Base-by-base conservation (phyloP, 2,329 filamentous ascomycete genomes). In the Chaetomiaceae sp. region DNA sequence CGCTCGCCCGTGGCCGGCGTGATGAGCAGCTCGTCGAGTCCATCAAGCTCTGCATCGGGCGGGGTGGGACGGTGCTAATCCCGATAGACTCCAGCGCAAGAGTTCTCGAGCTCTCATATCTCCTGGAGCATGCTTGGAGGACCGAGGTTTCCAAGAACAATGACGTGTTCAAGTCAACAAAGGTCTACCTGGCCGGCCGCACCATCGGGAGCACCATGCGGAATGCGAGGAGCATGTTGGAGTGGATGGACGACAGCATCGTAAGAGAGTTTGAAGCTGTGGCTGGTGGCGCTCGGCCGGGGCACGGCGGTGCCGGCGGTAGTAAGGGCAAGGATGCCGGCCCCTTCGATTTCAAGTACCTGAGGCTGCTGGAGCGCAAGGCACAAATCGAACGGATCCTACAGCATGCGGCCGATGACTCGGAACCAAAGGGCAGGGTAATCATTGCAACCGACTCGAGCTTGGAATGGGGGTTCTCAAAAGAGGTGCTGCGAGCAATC, bases 231-330 rank as follows among this genome's bases (percentile, higher is more conserved):
- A 96, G 92, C 68, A 95, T 99, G 89, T 76, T 99, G 29, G 94
- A 99, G 66, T 99, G 94, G 94, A 97, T 99, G 91, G 91, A 97
- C 66, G 91, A 96, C 65, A 86, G 85, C 53, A 95, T 99, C 54
- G 87, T 95, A 37, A 85, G 90, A 50, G 92, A 97, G 63, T 95
- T 96, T 57, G 91, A 96, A 67, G 84, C 86, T 13, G 77, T 84
- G 43, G 80, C 78, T 2, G 80, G 82, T 58, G 74, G 71, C 3
- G 64, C 67, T 7, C 72, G 69, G 54, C 73, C 76, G 57, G 66
- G 71, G 3, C 76, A 73, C 55, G 70, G 74, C 7, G 74, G 75
- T 10, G 70, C 72, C 0, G 69, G 74, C 11, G 73, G 71, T 23
- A 71, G 74, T 13, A 82, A 77, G 61, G 66, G 68, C 20, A 80